Evolutionary conservation across 257 asterid species (phyloP), one percentile per base, ranked within the genome.

Genomic region (Solanum etuberosum): DNA sequence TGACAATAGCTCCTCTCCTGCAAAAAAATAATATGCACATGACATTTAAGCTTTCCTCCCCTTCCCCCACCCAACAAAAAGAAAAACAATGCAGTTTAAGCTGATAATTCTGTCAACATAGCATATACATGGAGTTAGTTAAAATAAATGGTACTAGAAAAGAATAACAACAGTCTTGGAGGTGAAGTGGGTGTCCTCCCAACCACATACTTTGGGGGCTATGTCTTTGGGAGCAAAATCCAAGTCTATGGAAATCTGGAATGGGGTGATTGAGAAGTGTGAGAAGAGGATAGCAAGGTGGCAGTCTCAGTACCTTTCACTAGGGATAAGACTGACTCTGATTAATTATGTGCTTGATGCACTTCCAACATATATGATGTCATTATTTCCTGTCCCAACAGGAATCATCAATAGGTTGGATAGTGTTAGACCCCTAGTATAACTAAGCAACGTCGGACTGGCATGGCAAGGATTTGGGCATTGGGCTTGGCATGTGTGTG

Each of bases 1-100:
- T 93, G 87, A 90, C 91, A 83, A 93, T 93, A 25, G 95, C 86
- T 84, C 95, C 95, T 88, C 95, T 91, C 94, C 94, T 93, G 91
- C 65, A 54, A 54, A 54, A 86, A 15, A 51, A 85, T 77, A 77
- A 85, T 20, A 84, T n/a, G 68, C 29, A 84, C 15, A 73, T 38
- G 63, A 85, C 34, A 88, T 43, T 12, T 74, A 74, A 38, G 81
- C 51, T 73, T 73, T 73, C 42, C 16, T 13, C 18, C 82, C 18
- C 70, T 23, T n/a, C 15, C 31, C 70, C 16, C 70, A 23, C 3
- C 14, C 14, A 61, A n/a, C 23, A 23, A 20, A 35, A 73, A 9
- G n/a, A 73, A 72, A 35, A 73, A 14, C 85, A 63, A 43, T 54
- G 76, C 63, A n/a, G 89, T 61, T 38, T 46, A 23, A 25, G 63